Percentiles rank a stretch among this genome's conserved stretches.
These are phyloP conservation scores for Tardiomyces blankii DNA, from an alignment of 1,139 yeast species.

Conservation along the genomic window DNA sequence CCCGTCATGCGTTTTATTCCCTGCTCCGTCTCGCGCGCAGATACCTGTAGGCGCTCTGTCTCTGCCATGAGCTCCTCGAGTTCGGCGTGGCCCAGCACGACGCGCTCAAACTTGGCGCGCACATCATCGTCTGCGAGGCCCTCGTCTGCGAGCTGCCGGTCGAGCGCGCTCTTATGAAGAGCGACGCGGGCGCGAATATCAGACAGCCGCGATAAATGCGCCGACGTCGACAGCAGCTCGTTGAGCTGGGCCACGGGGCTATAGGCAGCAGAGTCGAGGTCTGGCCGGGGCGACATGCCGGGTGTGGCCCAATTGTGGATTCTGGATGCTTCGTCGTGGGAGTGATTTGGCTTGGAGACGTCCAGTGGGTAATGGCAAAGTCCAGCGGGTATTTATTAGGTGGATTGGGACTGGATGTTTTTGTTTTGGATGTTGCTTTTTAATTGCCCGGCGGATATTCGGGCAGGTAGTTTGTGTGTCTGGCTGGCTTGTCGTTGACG, in stretches of 20 bases:
- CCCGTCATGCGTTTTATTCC: slow-evolving; percentile 62
- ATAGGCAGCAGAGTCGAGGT: not conserved
- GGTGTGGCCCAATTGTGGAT: no score
- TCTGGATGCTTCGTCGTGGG: no score
- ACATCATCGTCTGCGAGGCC: slow-evolving; percentile 23
- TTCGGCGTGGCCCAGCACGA: slow-evolving; percentile 20
- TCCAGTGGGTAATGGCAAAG: no score
- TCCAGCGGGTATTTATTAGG: no score
- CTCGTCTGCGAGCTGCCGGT: slow-evolving; percentile 31
- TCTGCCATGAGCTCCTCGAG: slow-evolving; percentile 29
- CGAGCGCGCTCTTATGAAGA: slow-evolving; percentile 37
- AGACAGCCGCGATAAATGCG: slow-evolving; percentile 4
- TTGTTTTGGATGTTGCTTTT: no score
- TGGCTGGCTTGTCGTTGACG: no score
- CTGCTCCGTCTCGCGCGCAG: slow-evolving; percentile 47
- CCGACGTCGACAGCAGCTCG: slow-evolving; percentile 8
- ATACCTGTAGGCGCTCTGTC: slow-evolving; percentile 34
- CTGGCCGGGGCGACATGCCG: no score
- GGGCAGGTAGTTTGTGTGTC: no score
- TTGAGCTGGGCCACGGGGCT: slow-evolving; percentile 6
- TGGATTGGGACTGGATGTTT: no score
- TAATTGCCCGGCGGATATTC: no score
- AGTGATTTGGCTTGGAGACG: no score
- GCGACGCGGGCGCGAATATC: slow-evolving; percentile 18
- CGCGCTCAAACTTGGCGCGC: slow-evolving; percentile 9